Base-by-base conservation (phyloP, 2,329 filamentous ascomycete genomes). In the Ceratocystiopsis minuta region DNA sequence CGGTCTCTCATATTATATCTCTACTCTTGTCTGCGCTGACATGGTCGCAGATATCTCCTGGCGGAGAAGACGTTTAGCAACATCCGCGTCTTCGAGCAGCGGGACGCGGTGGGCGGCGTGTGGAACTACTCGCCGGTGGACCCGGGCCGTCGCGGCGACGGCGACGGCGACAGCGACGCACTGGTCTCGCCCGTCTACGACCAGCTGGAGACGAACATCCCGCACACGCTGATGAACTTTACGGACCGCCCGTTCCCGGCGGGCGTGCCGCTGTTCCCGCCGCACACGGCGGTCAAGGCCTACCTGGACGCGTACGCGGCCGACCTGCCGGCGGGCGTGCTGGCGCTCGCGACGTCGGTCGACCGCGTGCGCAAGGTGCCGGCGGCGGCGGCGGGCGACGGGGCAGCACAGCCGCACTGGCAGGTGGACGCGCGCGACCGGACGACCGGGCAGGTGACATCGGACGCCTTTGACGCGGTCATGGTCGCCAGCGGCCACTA, bases 111-210 rank as follows among this genome's bases (percentile, higher is more conserved):
- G 7, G 88, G 86, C 44, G 88, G 88, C 2, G 73, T 90, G 11
- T 96, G 88, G 88, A 80, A 85, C 53, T 86, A 92, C 57, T 77
- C 69, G 47, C 67, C 72, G 18, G 65, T 70, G 1, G 80, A 87
- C 48, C 80, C 82, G 6, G 58, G 10, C 7, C 12, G 31, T 9
- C 2, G 24, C 24, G 24, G 5, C 9, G 11, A 10, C 24, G 7
- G 24, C 24, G 7, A 10, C 24, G 11, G 24, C 11, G 24, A 28
- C 24, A 34, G 13, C 9, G 54, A 69, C 1, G 70, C 79, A 6
- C 57, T 75, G 3, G 93, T 88, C 53, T 66, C 83, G n/a, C 81
- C 87, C 3, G 73, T 94, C 60, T 95, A 95, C 57, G 75, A 85
- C 38, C 62, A 69, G 18, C 64, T 95, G 15, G 79, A 94, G 53